Base-by-base conservation (phyloP, 495 filamentous ascomycete species). In the Alectoria sarmentosa region DNA sequence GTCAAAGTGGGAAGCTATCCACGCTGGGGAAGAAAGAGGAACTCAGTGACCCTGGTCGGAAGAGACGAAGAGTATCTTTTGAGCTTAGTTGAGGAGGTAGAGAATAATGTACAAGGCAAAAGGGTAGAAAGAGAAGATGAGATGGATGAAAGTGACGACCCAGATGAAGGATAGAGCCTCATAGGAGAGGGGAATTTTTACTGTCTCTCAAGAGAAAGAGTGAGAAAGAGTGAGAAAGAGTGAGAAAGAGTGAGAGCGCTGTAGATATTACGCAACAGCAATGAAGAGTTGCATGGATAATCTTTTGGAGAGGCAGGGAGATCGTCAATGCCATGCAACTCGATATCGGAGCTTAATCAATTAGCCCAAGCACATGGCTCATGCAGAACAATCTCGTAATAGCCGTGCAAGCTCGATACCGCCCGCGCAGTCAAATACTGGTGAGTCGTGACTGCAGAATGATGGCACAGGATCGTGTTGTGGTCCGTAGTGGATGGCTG, bases 1-100 rank as follows among this genome's bases (percentile, higher is more conserved):
- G 82, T 98, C 61, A 97, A 97, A 77, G 90, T 98, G n/a, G 94
- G 94, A 11, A 95, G 90, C 72, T 98, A 98, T 76, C 94, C 94
- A 30, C 79, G 90, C 57, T 96, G 92, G 94, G 90, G 87, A 0
- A 93, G 89, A 79, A 85, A 85, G 69, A 80, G 82, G 36, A 98
- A 98, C 72, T 92, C 91, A 0, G 90, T 98, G 37, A 98, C 94
- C 32, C 77, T 98, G 34, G 92, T 96, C 23, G 94, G 94, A 17
- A 81, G 74, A 15, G 84, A 90, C 66, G 76, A 80, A 69, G 84
- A 78, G 19, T 85, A 76, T 64, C 80, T 90, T 73, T 85, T 89
- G 67, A 76, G 75, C 4, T 55, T 90, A 68, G 74, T 88, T 26
- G 65, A 75, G 9, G 83, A 87, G 69, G 85, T 90, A 28, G 86